These are phyloP conservation scores for Zasmidium angulare DNA, from an alignment of 2,329 filamentous ascomycete species.

Conservation along the genomic window DNA sequence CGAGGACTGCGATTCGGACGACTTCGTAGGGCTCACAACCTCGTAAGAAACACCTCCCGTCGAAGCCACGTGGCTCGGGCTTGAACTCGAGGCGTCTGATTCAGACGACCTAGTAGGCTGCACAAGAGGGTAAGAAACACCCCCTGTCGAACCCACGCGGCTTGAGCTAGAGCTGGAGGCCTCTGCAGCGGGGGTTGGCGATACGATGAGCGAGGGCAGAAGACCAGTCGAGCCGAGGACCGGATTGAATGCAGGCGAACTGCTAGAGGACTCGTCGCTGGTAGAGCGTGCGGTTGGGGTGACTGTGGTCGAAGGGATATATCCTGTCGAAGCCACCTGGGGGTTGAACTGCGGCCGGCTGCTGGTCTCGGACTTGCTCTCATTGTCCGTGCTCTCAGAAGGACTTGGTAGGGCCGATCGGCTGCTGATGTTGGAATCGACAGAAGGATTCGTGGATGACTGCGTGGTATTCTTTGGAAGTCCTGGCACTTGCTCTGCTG, in stretches of 20 bases:
- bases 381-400: neutral
- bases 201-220: neutral
- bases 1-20: neutral
- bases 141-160: neutral
- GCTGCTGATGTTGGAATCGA: neutral
- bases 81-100: neutral
- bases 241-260: neutral
- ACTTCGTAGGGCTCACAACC: neutral
- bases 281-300: neutral
- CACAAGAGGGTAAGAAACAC: neutral
- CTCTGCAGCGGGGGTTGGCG: neutral
- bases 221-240: neutral
- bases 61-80: neutral
- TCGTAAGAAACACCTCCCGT: too few species aligned
- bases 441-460: neutral
- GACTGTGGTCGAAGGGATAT: neutral
- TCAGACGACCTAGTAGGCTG: neutral
- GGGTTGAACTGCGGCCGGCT: neutral
- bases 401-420: neutral
- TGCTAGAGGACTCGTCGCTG: neutral
- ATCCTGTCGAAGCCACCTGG: neutral
- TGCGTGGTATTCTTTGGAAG: neutral
- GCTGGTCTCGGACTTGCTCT: neutral
- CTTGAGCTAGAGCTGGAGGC: neutral
- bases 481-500: neutral